Evolutionary conservation across 768 basidiomycete species (phyloP).

Genomic region (Leccinum disarticulatum): DNA sequence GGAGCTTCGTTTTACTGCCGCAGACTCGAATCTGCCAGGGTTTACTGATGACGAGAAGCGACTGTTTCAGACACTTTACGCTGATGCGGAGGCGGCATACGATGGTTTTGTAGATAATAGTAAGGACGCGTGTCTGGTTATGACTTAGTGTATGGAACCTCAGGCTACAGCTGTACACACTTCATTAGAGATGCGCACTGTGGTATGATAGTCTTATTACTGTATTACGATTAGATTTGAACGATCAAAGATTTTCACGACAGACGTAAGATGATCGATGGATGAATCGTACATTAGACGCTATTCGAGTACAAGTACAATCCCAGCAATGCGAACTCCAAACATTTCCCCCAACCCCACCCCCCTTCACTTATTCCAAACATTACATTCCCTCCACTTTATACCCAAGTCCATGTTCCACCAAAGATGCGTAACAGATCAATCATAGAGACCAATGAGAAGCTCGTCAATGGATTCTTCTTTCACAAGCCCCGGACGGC

Average conservation of each 20-base stretch:
- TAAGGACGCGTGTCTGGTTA: not conserved
- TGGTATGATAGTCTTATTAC: not conserved
- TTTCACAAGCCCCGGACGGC: not conserved
- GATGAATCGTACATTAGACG: not conserved
- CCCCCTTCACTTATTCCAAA: no score
- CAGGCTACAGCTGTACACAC: not conserved
- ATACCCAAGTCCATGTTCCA: no score
- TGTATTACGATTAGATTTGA: no score
- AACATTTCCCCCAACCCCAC: no score
- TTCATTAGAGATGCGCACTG: not conserved
- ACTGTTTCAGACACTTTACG: constrained; percentile 3
- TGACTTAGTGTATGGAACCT: not conserved
- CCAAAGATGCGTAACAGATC: no score
- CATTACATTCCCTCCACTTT: no score
- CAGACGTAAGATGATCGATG: no score
- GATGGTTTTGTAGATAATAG: not conserved
- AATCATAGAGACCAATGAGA: no score
- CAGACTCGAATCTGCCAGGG: constrained; percentile 3
- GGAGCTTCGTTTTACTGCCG: not conserved
- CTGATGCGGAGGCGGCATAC: constrained; percentile 4
- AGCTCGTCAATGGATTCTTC: no score
- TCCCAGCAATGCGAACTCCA: not conserved
- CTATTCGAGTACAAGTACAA: not conserved
- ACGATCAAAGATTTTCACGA: not conserved
- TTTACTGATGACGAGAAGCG: not conserved